These are phyloP conservation scores for Fusarium stilboides DNA, from an alignment of 2,329 filamentous ascomycete genomes.

Conservation along the genomic window DNA sequence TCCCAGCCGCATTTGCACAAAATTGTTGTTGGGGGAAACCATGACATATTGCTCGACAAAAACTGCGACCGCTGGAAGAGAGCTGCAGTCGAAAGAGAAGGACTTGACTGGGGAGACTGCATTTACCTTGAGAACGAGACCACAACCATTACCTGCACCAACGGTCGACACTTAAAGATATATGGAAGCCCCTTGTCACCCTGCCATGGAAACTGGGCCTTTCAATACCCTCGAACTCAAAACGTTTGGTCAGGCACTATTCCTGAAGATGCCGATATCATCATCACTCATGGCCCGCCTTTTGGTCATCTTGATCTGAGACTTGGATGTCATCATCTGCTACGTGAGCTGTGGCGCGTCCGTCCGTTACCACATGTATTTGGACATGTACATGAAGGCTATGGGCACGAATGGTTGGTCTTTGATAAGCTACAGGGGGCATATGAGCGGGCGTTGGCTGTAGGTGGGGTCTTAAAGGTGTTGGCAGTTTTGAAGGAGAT, in stretches of 20 bases:
- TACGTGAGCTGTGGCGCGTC: constrained; percentile 66
- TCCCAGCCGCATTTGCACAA: constrained; percentile 59
- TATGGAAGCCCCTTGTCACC: constrained; percentile 54
- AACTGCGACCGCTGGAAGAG: not conserved
- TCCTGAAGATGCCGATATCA: constrained; percentile 53
- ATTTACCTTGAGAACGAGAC: constrained; percentile 47
- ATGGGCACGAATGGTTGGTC: constrained; percentile 51
- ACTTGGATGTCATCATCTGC: constrained; percentile 53
- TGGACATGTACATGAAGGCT: constrained; percentile 76
- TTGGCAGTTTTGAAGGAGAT: constrained; percentile 14
- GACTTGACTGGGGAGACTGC: constrained; percentile 47
- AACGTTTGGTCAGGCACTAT: constrained; percentile 51
- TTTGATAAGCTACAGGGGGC: constrained; percentile 52
- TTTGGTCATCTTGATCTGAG: constrained; percentile 55
- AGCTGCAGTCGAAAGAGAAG: not conserved
- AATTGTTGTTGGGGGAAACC: constrained; percentile 64
- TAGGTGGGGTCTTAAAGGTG: constrained; percentile 10
- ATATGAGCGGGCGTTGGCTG: constrained; percentile 33
- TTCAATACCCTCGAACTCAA: constrained; percentile 56
- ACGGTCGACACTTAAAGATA: constrained; percentile 50
- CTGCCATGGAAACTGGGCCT: constrained; percentile 57
- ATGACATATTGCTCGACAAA: constrained; percentile 57
- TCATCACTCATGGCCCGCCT: constrained; percentile 59
- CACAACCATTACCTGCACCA: constrained; percentile 37
- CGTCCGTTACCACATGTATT: constrained; percentile 74